Base-by-base conservation (phyloP, 139 green algal genomes). In the Micromonas pusilla region DNA sequence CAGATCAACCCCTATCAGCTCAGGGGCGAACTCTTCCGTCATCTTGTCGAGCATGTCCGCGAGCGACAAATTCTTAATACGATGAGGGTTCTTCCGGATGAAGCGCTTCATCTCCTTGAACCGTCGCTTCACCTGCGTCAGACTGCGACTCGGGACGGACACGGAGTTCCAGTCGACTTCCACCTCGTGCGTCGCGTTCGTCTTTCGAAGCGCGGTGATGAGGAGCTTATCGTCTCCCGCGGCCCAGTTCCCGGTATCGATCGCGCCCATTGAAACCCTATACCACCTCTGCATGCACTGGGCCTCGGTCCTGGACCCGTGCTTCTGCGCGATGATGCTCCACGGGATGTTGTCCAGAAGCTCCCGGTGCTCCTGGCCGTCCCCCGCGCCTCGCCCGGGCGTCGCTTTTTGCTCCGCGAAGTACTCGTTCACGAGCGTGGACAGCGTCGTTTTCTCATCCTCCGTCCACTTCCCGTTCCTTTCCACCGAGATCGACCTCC, bases 281-380 rank as follows among this genome's bases (percentile, higher is more conserved):
- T 68, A 68, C 62, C 62, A 68, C 26, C 20, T 30, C 20, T 68
- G 62, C 26, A 68, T 36, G 62, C 62, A 68, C 62, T 16, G 4
- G 25, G 13, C 5, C 20, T 68, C 62, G 62, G 4, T 68, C 20
- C 62, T 20, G n/a, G 62, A 30, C 5, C 62, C 62, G 20, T 30
- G 13, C 26, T 68, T 68, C 16, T 28, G 4, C n/a, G 62, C 13
- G 6, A 68, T 68, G n/a, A 16, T 28, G 9, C 9, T 32, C 62
- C 62, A 68, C 9, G 13, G 13, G 62, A 68, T 68, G 62, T 68
- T 68, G 62, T 68, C 62, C 16, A 20, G 26, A 20, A 68, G 62
- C 62, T 6, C 9, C 62, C 13, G 26, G 62, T 68, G 62, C 62
- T 68, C 62, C 9, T 68, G 13, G 62, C 62, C 62, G 4, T 68